A percentile compares a stretch with the other conserved stretches of the same genome.
These are phyloP conservation scores for Thyridium curvatum DNA, from an alignment of 2,329 filamentous ascomycete genomes.

Conservation along the genomic window DNA sequence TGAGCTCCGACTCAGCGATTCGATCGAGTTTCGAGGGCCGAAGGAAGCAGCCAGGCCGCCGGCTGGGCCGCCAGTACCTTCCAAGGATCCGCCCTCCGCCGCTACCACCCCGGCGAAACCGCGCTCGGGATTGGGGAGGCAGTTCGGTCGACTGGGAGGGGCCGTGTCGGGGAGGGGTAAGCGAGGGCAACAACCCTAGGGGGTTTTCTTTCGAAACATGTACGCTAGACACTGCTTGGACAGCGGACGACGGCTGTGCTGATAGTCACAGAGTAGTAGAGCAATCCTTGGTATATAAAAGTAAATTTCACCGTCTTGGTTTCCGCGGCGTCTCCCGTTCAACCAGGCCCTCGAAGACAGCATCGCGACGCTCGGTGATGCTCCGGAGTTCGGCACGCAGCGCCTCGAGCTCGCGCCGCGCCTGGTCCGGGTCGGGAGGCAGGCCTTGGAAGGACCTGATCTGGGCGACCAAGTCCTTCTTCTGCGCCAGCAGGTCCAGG, in stretches of 20 bases:
- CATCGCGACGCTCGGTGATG: slow-evolving; percentile 60
- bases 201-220: no score
- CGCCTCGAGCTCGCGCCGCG: slow-evolving; percentile 62
- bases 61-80: slow-evolving; percentile 32
- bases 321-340: slow-evolving; percentile 52
- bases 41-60: slow-evolving; percentile 30
- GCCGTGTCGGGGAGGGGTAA: slow-evolving; percentile 61
- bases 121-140: slow-evolving; percentile 57
- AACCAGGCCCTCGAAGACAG: slow-evolving; percentile 67
- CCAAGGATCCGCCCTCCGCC: slow-evolving; percentile 41
- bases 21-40: slow-evolving; percentile 28
- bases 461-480: slow-evolving; percentile 54
- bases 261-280: background rate
- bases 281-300: background rate
- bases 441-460: slow-evolving; percentile 64
- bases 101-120: slow-evolving; percentile 47
- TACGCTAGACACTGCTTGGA: no score
- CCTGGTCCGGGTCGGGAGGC: slow-evolving; percentile 63
- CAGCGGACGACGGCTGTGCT: background rate
- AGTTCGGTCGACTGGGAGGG: slow-evolving; percentile 66
- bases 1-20: slow-evolving; percentile 34
- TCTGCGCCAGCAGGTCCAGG: slow-evolving; percentile 46
- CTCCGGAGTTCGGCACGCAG: slow-evolving; percentile 57
- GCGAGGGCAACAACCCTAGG: slow-evolving; percentile 31
- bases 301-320: slow-evolving; percentile 18